These are phyloP conservation scores for Mycena crocata DNA, from an alignment of 768 basidiomycete genomes.

Conservation along the genomic window DNA sequence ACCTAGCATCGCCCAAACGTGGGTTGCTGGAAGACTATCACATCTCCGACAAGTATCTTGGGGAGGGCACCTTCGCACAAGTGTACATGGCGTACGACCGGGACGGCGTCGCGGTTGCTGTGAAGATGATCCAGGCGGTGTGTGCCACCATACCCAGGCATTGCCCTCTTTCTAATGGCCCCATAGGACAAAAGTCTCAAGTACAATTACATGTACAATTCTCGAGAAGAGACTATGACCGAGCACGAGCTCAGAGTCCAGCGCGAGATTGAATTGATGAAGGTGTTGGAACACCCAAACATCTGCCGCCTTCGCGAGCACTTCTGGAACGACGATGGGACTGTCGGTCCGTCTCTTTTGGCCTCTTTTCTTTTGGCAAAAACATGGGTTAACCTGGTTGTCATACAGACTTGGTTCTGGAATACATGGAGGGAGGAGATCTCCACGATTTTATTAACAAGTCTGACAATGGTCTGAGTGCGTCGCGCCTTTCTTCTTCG, in stretches of 20 bases:
- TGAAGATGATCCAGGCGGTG: constrained; percentile 83
- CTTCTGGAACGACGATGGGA: constrained; percentile 72
- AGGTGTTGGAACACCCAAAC: constrained; percentile 81
- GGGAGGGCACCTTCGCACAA: constrained; percentile 90
- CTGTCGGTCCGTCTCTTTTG: constrained; percentile 61
- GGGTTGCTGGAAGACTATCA: constrained; percentile 77
- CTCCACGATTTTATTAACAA: constrained; percentile 87
- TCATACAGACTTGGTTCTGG: constrained; percentile 78
- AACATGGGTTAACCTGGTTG: constrained; percentile 17
- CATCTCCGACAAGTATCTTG: constrained; percentile 74
- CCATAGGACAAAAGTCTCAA: constrained; percentile 40
- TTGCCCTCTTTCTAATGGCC: neutral
- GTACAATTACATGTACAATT: constrained; percentile 48
- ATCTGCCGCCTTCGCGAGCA: constrained; percentile 86
- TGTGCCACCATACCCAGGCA: neutral
- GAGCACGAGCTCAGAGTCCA: neutral
- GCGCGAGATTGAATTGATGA: constrained; percentile 74
- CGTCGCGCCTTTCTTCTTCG: constrained; percentile 38
- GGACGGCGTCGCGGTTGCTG: constrained; percentile 82
- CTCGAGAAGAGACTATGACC: neutral
- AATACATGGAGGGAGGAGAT: constrained; percentile 90
- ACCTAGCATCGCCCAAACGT: constrained; percentile 60
- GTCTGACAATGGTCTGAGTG: constrained; percentile 68
- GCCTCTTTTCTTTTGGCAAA: neutral
- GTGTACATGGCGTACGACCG: constrained; percentile 86